phyloP scores from a whole-genome alignment of 768 basidiomycete genomes.

The Serendipita sp. region DNA sequence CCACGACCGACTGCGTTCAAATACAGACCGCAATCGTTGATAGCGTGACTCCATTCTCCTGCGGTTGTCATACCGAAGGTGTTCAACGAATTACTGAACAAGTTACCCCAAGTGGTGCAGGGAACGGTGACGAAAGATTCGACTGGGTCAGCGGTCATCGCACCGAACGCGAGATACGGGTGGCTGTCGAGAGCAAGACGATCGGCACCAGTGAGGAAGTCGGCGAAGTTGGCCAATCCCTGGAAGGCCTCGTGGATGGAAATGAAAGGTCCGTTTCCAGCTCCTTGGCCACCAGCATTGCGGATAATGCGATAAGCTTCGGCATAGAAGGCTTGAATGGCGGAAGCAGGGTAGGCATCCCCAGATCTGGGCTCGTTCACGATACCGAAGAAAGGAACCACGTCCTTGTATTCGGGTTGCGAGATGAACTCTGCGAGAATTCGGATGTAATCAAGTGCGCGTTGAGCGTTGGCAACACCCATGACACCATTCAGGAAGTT shows the following conservation, averaged over 20 bases:
- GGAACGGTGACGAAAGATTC: conserved; percentile 18
- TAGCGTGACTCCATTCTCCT: conserved; percentile 61
- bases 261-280: conserved; percentile 43
- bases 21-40: conserved; percentile 44
- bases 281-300: conserved; percentile 54
- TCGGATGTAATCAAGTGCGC: conserved; percentile 60
- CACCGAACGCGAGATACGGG: conserved; percentile 47
- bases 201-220: conserved; percentile 43
- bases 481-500: conserved; percentile 57
- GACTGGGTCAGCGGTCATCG: conserved; percentile 18
- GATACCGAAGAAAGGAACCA: conserved; percentile 8
- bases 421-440: conserved; percentile 65
- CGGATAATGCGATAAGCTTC: conserved; percentile 41
- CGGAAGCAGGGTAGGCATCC: not conserved
- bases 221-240: conserved; percentile 29
- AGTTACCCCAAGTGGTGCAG: conserved; percentile 22
- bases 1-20: conserved; percentile 28
- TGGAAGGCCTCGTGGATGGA: conserved; percentile 51
- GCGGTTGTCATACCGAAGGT: conserved; percentile 55
- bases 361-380: conserved; percentile 8
- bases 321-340: conserved; percentile 18
- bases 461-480: conserved; percentile 75
- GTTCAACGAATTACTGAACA: conserved; percentile 26
- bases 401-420: conserved; percentile 32
- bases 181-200: conserved; percentile 47